Evolutionary conservation across 192 early-diverging fungal species (phyloP).

Genomic region (Coemansia nantahalensis): DNA sequence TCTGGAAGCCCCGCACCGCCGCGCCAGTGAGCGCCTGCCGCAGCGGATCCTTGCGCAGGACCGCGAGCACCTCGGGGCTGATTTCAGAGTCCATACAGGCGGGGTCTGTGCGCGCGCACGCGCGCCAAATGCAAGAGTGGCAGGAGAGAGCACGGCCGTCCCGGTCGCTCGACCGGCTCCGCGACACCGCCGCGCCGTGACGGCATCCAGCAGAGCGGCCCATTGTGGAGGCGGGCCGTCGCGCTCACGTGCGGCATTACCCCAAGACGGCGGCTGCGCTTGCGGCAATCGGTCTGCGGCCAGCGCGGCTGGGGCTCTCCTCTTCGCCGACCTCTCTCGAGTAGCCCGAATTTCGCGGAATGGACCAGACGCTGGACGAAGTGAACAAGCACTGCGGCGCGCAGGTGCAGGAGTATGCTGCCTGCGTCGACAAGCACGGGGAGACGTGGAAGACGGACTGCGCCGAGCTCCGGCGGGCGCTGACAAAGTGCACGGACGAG

Average conservation of each 20-base stretch:
- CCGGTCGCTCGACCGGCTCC: no score
- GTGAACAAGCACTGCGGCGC: constrained; percentile 54
- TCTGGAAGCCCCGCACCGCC: constrained; percentile 20
- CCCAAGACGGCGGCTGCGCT: neutral
- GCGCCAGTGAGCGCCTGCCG: constrained; percentile 18
- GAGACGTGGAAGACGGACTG: constrained; percentile 48
- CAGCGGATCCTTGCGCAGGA: constrained; percentile 29
- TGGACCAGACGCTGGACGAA: constrained; percentile 54
- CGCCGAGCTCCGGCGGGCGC: constrained; percentile 30
- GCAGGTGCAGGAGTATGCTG: constrained; percentile 42
- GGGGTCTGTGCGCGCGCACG: no score
- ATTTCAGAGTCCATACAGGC: constrained; percentile 17
- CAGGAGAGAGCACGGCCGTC: no score
- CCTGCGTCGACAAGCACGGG: constrained; percentile 39
- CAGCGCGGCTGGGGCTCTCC: no score
- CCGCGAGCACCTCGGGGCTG: constrained; percentile 13
- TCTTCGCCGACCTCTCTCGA: no score
- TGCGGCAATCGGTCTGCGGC: no score
- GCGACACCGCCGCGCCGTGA: no score
- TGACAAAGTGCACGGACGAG: constrained; percentile 50
- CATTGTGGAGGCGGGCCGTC: no score
- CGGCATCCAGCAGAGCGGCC: no score
- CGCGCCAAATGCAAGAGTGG: no score
- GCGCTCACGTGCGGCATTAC: no score
- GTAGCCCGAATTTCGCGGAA: neutral